Evolutionary conservation across 768 basidiomycete species (phyloP).

Genomic region (Pleurotus tuoliensis): DNA sequence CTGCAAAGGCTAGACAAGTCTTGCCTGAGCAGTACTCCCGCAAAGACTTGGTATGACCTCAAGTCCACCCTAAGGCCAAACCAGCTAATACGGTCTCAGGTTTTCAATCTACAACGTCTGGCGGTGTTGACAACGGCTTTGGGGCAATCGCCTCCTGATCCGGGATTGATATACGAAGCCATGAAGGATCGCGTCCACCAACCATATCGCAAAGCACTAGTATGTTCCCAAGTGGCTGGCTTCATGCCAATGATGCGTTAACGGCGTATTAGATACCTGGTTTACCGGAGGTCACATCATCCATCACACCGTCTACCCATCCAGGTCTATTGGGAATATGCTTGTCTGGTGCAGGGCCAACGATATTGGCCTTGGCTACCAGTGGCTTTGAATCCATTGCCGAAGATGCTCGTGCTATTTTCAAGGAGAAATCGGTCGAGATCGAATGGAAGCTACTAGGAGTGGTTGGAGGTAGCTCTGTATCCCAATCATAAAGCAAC

Average conservation of each 20-base stretch:
- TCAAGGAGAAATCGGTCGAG: constrained; percentile 64
- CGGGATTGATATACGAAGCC: constrained; percentile 96
- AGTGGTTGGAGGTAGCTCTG: constrained; percentile 45
- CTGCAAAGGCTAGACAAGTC: constrained; percentile 88
- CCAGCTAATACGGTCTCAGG: constrained; percentile 39
- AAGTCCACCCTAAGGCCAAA: neutral
- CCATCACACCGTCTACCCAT: constrained; percentile 84
- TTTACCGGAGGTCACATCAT: constrained; percentile 85
- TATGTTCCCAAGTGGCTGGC: constrained; percentile 31
- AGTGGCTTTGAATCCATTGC: constrained; percentile 82
- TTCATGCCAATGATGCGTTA: neutral
- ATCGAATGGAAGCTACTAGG: constrained; percentile 90
- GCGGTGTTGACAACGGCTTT: constrained; percentile 96
- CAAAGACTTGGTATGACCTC: constrained; percentile 70
- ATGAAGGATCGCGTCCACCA: constrained; percentile 99
- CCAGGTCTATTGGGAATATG: constrained; percentile 97
- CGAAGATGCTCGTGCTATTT: constrained; percentile 72
- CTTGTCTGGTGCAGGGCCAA: constrained; percentile 96
- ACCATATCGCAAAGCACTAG: constrained; percentile 87
- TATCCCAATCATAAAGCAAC: constrained; percentile 13
- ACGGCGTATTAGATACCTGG: constrained; percentile 76
- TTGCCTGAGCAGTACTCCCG: constrained; percentile 83
- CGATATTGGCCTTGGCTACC: constrained; percentile 93
- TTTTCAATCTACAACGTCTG: constrained; percentile 95
- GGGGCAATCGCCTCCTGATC: constrained; percentile 85